A percentile compares a stretch with the other conserved stretches of the same genome.
Conservation (phyloP, 106 monocot species). For the Amphibolis antarctica region DNA sequence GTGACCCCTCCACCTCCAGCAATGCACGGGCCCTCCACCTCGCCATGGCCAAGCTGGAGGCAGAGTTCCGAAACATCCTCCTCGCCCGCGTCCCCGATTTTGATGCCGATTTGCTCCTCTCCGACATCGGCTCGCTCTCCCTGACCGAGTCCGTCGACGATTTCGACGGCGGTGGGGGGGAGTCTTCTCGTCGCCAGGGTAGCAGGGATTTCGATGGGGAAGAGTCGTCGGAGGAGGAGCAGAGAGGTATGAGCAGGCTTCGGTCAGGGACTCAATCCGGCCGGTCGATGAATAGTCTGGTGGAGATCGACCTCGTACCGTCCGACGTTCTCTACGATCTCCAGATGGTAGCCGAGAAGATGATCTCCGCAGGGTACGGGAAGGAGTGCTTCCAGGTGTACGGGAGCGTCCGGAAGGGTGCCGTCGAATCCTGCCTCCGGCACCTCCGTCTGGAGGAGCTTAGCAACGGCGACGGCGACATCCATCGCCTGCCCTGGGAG, state of each 20-base stretch:
- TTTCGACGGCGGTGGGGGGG: no score
- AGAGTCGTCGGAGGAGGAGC: not conserved
- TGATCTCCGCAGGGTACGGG: slow-evolving; percentile 45
- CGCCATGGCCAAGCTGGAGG: slow-evolving; percentile 77
- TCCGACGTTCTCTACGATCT: slow-evolving; percentile 49
- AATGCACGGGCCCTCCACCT: slow-evolving; percentile 27
- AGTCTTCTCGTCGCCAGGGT: not conserved
- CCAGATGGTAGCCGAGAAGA: slow-evolving; percentile 44
- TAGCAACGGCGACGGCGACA: slow-evolving; percentile 14
- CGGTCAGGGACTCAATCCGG: not conserved
- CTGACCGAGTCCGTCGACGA: slow-evolving; percentile 1
- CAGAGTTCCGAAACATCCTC: slow-evolving; percentile 72
- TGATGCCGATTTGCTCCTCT: slow-evolving; percentile 34
- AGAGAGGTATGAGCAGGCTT: not conserved
- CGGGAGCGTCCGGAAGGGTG: slow-evolving; percentile 35
- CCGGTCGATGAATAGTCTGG: slow-evolving; percentile 10
- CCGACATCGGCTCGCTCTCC: slow-evolving; percentile 46
- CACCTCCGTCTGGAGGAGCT: slow-evolving; percentile 51
- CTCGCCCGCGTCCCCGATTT: slow-evolving; percentile 25
- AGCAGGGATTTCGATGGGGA: not conserved
- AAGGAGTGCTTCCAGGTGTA: slow-evolving; percentile 63
- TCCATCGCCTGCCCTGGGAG: slow-evolving; percentile 16
- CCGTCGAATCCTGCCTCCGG: slow-evolving; percentile 36
- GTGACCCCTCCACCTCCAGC: slow-evolving; percentile 12
- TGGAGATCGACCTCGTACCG: slow-evolving; percentile 56